Evolutionary conservation across 768 basidiomycete species (phyloP).

Genomic region (Astraeus odoratus): DNA sequence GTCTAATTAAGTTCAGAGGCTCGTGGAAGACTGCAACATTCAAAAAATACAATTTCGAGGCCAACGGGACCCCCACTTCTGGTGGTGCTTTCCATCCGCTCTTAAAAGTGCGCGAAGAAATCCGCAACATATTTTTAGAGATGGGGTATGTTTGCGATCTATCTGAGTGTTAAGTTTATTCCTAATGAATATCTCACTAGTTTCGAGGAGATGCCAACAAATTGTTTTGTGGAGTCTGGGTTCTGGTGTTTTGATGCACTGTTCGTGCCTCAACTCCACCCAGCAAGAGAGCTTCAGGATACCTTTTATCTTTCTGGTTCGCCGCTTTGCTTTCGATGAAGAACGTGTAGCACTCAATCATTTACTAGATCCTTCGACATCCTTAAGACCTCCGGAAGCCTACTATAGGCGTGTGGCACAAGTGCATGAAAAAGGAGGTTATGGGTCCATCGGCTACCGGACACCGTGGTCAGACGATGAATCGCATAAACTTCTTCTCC

Average conservation of each 20-base stretch:
- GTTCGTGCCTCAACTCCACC: slow-evolving; percentile 98
- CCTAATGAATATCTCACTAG: slow-evolving; percentile 34
- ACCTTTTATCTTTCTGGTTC: slow-evolving; percentile 95
- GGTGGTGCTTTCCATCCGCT: slow-evolving; percentile 95
- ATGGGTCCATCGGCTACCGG: slow-evolving; percentile 92
- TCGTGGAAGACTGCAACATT: slow-evolving; percentile 89
- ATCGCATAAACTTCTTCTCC: slow-evolving; percentile 83
- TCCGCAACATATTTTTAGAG: slow-evolving; percentile 95
- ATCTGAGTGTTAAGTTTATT: neutral
- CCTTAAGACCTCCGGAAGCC: slow-evolving; percentile 67
- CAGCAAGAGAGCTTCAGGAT: slow-evolving; percentile 94
- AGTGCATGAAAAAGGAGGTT: slow-evolving; percentile 82
- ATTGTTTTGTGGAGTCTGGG: slow-evolving; percentile 90
- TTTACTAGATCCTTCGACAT: slow-evolving; percentile 63
- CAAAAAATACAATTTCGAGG: slow-evolving; percentile 99
- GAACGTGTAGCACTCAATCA: neutral
- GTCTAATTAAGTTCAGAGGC: slow-evolving; percentile 50
- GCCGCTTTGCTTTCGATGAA: slow-evolving; percentile 2
- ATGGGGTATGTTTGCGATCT: slow-evolving; percentile 66
- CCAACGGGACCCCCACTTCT: slow-evolving; percentile 82
- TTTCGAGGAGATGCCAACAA: slow-evolving; percentile 98
- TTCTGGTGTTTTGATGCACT: slow-evolving; percentile 99
- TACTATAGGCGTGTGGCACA: slow-evolving; percentile 83
- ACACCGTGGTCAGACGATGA: slow-evolving; percentile 94
- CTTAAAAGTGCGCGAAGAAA: slow-evolving; percentile 96